A percentile compares a stretch with the other conserved stretches of the same genome.
Evolutionary conservation across 2,329 filamentous ascomycete species (phyloP).

Genomic region (Nakataea oryzae): DNA sequence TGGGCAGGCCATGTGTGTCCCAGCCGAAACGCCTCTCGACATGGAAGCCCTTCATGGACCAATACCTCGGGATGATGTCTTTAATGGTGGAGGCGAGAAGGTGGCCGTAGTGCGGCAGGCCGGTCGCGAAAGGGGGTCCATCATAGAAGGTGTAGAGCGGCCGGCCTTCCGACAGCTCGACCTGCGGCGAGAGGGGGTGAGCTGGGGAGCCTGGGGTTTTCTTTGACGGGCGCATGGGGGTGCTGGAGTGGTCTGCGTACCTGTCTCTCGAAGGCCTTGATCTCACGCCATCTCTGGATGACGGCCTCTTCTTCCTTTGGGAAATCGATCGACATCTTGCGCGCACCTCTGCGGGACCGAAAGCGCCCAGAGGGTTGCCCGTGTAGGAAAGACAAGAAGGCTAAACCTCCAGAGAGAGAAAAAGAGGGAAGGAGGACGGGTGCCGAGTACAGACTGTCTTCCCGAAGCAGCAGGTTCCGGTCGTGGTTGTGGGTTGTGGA

Average conservation of each 20-base stretch:
- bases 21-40: slow-evolving; percentile 90
- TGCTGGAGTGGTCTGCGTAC: slow-evolving; percentile 27
- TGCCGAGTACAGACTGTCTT: neutral
- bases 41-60: slow-evolving; percentile 93
- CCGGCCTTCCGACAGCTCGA: slow-evolving; percentile 72
- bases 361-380: neutral
- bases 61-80: slow-evolving; percentile 92
- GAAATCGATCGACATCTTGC: slow-evolving; percentile 78
- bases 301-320: slow-evolving; percentile 81
- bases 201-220: slow-evolving; percentile 1
- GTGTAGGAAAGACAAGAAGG: neutral
- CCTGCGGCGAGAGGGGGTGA: slow-evolving; percentile 21
- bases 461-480: neutral
- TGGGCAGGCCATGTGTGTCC: slow-evolving; percentile 89
- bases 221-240: neutral
- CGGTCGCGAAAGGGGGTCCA: slow-evolving; percentile 65
- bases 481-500: neutral
- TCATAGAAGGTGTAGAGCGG: slow-evolving; percentile 93
- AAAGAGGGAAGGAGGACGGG: neutral
- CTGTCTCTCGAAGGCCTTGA: slow-evolving; percentile 82
- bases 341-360: neutral
- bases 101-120: slow-evolving; percentile 51
- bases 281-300: slow-evolving; percentile 80
- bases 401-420: neutral
- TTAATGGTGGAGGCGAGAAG: slow-evolving; percentile 90